Percentiles rank a stretch among this genome's conserved stretches.
phyloP scores from a whole-genome alignment of 1,139 yeast species.

The Arxiozyma telluris region DNA sequence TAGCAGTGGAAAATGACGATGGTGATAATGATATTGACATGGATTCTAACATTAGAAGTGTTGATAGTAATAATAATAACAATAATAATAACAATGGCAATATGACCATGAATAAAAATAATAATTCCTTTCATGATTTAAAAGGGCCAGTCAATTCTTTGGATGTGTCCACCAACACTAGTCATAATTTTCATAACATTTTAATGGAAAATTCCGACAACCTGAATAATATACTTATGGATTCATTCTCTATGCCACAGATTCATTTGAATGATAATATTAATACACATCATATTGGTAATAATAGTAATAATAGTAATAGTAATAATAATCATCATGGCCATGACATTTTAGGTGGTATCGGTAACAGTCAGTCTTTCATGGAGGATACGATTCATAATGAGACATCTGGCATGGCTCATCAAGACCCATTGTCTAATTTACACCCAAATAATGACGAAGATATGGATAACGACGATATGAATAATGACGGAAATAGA shows the following conservation, averaged over 20 bases:
- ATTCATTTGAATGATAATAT: background rate
- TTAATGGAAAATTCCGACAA: background rate
- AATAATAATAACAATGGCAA: conserved; percentile 5
- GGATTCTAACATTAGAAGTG: too few relatives aligned
- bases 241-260: conserved; percentile 1
- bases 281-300: background rate
- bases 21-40: conserved; percentile 22
- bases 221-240: background rate
- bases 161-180: background rate
- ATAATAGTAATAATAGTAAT: background rate
- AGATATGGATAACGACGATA: background rate
- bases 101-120: background rate
- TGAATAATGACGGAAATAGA: conserved; percentile 13
- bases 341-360: background rate
- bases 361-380: background rate
- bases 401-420: background rate
- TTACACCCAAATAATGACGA: background rate
- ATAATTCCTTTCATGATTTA: background rate
- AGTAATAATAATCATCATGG: background rate
- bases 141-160: background rate
- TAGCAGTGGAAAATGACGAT: conserved; percentile 15
- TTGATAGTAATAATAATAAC: conserved; percentile 11
- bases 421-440: background rate
- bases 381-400: background rate
- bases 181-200: background rate